phyloP scores from a whole-genome alignment of 192 early-diverging fungal genomes.

The Backusella psychrophila region DNA sequence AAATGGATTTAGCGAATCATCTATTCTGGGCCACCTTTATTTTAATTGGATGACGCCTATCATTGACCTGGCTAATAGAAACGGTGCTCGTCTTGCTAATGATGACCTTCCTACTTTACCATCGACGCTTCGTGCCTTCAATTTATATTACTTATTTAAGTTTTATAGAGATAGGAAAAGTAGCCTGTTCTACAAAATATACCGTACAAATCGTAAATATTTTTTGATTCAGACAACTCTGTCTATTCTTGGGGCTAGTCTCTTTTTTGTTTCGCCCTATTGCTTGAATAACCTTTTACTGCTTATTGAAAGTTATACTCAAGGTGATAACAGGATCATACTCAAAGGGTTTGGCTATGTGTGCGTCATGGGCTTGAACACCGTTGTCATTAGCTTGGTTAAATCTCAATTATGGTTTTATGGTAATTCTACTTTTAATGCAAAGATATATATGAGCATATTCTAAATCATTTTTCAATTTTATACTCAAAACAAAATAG shows the following conservation, averaged over 20 bases:
- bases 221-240: background rate
- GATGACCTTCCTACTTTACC: too few species aligned
- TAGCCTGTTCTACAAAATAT: background rate
- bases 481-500: background rate
- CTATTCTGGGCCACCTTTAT: too few species aligned
- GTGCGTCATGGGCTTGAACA: background rate
- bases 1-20: too few species aligned
- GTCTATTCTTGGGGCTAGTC: background rate
- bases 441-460: background rate
- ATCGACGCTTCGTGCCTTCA: too few species aligned
- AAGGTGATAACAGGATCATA: background rate
- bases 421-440: background rate
- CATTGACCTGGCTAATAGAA: too few species aligned
- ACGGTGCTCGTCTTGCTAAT: too few species aligned
- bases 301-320: slow-evolving; percentile 20
- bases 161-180: background rate
- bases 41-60: too few species aligned
- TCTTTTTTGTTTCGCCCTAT: slow-evolving; percentile 26
- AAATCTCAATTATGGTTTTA: slow-evolving; percentile 25
- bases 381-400: slow-evolving; percentile 35
- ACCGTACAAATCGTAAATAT: background rate
- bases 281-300: slow-evolving; percentile 24
- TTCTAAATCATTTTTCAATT: background rate
- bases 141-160: too few species aligned
- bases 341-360: background rate